Evolutionary conservation across 2,329 filamentous ascomycete species (phyloP).

Genomic region (Elsinoe perseae): DNA sequence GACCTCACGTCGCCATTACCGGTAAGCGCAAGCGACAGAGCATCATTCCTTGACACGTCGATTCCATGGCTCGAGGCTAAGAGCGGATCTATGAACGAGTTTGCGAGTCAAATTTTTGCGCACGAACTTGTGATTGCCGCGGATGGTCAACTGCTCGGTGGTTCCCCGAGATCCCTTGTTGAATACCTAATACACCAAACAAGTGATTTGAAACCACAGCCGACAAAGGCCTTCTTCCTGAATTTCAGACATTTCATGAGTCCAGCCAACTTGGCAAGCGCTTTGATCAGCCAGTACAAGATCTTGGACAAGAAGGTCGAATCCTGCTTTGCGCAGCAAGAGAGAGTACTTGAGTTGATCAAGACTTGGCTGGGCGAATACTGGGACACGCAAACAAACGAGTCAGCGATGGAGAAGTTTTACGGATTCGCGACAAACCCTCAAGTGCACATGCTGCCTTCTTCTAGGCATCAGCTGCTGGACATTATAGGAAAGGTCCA

Average conservation of each 20-base stretch:
- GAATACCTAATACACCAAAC: slow-evolving; percentile 56
- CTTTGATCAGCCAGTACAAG: slow-evolving; percentile 84
- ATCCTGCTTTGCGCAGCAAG: slow-evolving; percentile 69
- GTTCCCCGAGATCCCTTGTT: slow-evolving; percentile 82
- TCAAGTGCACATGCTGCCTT: slow-evolving; percentile 46
- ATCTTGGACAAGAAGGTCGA: slow-evolving; percentile 74
- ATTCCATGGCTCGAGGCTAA: slow-evolving; percentile 5
- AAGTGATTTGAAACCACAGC: slow-evolving; percentile 85
- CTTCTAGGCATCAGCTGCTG: slow-evolving; percentile 51
- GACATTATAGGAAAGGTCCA: slow-evolving; percentile 38
- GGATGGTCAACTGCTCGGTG: slow-evolving; percentile 88
- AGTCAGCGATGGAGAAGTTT: slow-evolving; percentile 66
- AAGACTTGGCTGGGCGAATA: slow-evolving; percentile 97
- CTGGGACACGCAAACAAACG: slow-evolving; percentile 78
- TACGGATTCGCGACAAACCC: slow-evolving; percentile 63
- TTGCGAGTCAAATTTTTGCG: slow-evolving; percentile 50
- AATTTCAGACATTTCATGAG: slow-evolving; percentile 92
- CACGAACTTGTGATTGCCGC: slow-evolving; percentile 91
- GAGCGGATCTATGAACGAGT: slow-evolving; percentile 8
- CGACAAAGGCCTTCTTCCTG: slow-evolving; percentile 89
- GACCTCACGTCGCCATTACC: slow-evolving; percentile 38
- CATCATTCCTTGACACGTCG: slow-evolving; percentile 5
- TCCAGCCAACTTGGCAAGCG: slow-evolving; percentile 67
- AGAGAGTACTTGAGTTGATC: slow-evolving; percentile 92
- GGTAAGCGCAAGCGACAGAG: not conserved